These are phyloP conservation scores for Mucor racemosus DNA, from an alignment of 371 early-diverging fungal species.

Conservation along the genomic window DNA sequence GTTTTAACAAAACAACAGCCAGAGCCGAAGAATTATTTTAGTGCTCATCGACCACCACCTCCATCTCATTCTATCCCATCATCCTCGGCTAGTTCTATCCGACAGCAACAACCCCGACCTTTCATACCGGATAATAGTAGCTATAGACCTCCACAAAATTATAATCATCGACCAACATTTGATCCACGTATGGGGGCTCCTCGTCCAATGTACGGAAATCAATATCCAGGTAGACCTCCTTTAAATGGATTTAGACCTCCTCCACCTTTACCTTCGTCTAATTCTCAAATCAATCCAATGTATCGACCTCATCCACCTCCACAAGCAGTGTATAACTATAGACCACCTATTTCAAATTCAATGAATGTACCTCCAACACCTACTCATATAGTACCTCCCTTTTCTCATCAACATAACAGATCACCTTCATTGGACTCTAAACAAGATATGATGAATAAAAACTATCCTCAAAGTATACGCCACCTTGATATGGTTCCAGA, in stretches of 20 bases:
- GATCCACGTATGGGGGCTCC: slow-evolving; percentile 20
- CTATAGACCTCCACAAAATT: slow-evolving; percentile 9
- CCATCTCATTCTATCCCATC: neutral
- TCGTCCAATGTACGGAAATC: slow-evolving; percentile 13
- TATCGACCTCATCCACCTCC: slow-evolving; percentile 14
- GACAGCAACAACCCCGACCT: neutral
- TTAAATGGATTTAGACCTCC: slow-evolving; percentile 19
- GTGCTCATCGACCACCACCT: neutral
- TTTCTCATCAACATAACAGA: slow-evolving; percentile 15
- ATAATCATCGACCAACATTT: slow-evolving; percentile 19
- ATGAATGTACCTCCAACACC: slow-evolving; percentile 8
- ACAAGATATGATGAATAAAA: neutral
- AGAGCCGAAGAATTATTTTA: neutral
- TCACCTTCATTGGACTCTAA: slow-evolving; percentile 23
- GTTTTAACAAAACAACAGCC: neutral
- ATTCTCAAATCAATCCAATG: neutral
- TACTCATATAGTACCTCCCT: neutral
- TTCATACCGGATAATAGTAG: slow-evolving; percentile 1
- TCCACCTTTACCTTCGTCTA: slow-evolving; percentile 6
- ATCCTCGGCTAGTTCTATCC: neutral
- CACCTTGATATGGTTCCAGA: slow-evolving; percentile 9
- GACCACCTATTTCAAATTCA: slow-evolving; percentile 5
- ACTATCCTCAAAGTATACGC: neutral
- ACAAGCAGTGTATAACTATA: neutral
- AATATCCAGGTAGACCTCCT: slow-evolving; percentile 7